phyloP scores from a whole-genome alignment of 345 rosid species.

The Capsella bursapastoris region DNA sequence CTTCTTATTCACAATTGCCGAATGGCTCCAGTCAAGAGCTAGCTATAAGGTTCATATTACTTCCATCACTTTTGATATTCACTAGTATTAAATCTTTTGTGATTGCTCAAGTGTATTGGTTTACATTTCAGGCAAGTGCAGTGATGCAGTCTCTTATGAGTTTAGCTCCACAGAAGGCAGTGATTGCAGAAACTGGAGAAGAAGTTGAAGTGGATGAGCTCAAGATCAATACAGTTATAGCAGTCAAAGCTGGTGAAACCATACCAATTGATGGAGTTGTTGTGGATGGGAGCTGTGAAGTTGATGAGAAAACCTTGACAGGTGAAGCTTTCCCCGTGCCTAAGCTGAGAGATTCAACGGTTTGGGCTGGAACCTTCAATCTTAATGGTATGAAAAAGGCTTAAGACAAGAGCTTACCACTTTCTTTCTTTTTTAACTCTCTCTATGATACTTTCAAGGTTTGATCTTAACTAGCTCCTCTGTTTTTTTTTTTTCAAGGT shows the following conservation, averaged over 20 bases:
- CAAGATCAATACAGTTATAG: constrained; percentile 67
- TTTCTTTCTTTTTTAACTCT: neutral
- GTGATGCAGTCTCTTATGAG: constrained; percentile 85
- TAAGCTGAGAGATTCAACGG: constrained; percentile 66
- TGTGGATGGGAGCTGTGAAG: constrained; percentile 83
- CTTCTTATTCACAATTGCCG: constrained; percentile 79
- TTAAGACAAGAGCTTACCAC: neutral
- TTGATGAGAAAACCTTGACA: constrained; percentile 85
- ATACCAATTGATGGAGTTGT: constrained; percentile 94
- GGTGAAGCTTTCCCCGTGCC: constrained; percentile 91
- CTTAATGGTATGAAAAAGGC: constrained; percentile 58
- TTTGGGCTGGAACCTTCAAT: constrained; percentile 96
- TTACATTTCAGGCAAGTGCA: constrained; percentile 69
- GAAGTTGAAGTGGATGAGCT: constrained; percentile 76
- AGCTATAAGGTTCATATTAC: constrained; percentile 77
- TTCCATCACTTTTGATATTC: neutral
- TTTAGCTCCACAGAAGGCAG: constrained; percentile 80
- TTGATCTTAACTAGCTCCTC: constrained; percentile 17
- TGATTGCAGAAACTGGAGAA: constrained; percentile 81
- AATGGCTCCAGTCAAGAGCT: constrained; percentile 93
- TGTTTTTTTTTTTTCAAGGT: constrained; percentile 46
- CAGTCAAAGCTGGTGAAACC: constrained; percentile 84
- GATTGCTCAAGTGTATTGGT: neutral
- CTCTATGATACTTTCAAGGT: neutral
- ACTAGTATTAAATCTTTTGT: neutral